Conservation (phyloP, 768 basidiomycete species). For the Rhizopogon vinicolor region DNA sequence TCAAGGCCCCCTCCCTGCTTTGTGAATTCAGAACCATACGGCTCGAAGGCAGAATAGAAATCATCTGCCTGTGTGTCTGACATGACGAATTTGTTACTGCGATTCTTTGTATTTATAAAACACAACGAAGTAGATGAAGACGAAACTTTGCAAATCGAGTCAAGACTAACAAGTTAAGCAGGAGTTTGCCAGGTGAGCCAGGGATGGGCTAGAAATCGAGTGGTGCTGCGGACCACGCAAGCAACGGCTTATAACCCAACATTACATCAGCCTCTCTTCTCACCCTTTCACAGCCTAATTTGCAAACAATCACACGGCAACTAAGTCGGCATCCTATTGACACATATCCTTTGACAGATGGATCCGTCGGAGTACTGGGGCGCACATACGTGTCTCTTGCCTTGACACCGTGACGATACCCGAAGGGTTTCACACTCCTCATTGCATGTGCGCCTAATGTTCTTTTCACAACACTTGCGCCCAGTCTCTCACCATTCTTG, state of each 20-base stretch:
- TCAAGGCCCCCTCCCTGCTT: conserved; percentile 46
- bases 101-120: conserved; percentile 5
- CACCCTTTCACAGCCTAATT: conserved; percentile 21
- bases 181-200: conserved; percentile 1
- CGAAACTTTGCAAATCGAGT: conserved; percentile 3
- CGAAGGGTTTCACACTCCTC: too few species aligned
- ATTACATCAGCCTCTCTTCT: conserved; percentile 27
- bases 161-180: conserved; percentile 7
- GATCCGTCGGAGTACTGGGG: neutral
- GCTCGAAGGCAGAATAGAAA: conserved; percentile 29
- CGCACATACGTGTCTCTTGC: too few species aligned
- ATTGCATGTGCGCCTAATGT: too few species aligned
- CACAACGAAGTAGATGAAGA: neutral
- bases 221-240: conserved; percentile 30
- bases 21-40: conserved; percentile 32
- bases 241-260: conserved; percentile 26
- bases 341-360: conserved; percentile 9
- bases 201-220: conserved; percentile 5
- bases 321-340: conserved; percentile 11
- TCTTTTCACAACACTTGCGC: too few species aligned
- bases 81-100: conserved; percentile 24
- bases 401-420: too few species aligned
- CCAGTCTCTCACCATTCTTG: neutral
- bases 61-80: conserved; percentile 26
- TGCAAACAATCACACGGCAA: conserved; percentile 5